phyloP scores from a whole-genome alignment of 306 rosid species.

The Prunus davidiana region DNA sequence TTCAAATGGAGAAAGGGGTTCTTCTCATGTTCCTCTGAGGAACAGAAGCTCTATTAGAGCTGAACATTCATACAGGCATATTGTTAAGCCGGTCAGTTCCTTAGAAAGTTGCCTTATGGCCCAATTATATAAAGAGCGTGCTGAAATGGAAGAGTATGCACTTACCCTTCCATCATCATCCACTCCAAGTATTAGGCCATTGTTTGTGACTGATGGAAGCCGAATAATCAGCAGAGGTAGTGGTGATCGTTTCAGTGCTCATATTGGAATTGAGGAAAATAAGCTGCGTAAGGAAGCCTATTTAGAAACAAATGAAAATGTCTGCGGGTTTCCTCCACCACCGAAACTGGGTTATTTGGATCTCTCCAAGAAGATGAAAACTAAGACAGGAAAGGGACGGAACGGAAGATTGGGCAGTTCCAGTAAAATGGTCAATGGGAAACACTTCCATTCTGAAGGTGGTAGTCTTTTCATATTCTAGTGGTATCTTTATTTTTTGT shows the following conservation, averaged over 20 bases:
- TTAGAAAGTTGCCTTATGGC: conserved; percentile 80
- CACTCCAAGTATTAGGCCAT: conserved; percentile 36
- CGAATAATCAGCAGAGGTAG: conserved; percentile 43
- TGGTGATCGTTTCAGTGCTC: conserved; percentile 27
- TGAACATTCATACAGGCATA: conserved; percentile 28
- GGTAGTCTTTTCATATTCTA: conserved; percentile 26
- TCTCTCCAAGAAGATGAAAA: conserved; percentile 29
- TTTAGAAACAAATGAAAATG: conserved; percentile 32
- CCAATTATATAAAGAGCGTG: conserved; percentile 60
- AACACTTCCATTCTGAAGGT: conserved; percentile 30
- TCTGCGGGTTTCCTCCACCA: conserved; percentile 42
- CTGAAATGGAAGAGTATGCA: conserved; percentile 50
- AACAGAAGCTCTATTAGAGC: conserved; percentile 49
- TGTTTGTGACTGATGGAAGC: conserved; percentile 65
- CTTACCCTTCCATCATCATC: conserved; percentile 43
- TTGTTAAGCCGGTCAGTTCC: conserved; percentile 51
- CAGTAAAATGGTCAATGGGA: conserved; percentile 24
- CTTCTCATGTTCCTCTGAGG: conserved; percentile 29
- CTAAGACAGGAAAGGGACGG: conserved; percentile 30
- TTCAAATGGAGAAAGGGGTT: conserved; percentile 34
- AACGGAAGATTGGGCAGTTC: conserved; percentile 38
- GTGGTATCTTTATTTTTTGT: conserved; percentile 5
- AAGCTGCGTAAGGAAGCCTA: conserved; percentile 31
- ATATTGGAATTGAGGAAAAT: conserved; percentile 32
- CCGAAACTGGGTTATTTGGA: conserved; percentile 32